Conservation (phyloP, 352 stramenopile species). For the Phytopythium vexans region DNA sequence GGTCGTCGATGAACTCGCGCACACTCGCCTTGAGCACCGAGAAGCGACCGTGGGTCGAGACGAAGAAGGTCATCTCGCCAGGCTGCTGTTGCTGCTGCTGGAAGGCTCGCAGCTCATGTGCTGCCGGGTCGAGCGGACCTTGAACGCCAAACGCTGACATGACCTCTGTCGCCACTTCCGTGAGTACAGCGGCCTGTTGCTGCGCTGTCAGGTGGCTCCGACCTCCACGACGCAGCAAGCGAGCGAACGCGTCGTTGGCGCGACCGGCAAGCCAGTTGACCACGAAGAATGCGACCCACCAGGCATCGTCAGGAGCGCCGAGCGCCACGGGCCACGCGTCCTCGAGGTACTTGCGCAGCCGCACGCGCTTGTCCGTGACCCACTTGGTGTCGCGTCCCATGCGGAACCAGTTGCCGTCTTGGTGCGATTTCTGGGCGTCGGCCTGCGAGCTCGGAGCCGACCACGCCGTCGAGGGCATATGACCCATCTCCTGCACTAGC, state of each 20-base stretch:
- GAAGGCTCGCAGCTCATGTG: too few species aligned
- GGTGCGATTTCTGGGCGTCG: background rate
- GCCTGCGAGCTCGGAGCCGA: background rate
- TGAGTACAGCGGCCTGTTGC: conserved; percentile 14
- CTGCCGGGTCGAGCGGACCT: too few species aligned
- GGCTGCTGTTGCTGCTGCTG: too few species aligned
- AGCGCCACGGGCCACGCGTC: conserved; percentile 8
- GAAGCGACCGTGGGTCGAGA: conserved; percentile 6
- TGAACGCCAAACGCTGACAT: conserved; percentile 27
- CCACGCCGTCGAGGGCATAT: conserved; percentile 11
- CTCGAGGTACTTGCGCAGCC: conserved; percentile 41
- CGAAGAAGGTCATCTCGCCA: too few species aligned
- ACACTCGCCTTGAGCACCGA: conserved; percentile 10
- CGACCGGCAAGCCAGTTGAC: conserved; percentile 39
- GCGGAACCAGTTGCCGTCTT: conserved; percentile 7
- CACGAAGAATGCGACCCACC: conserved; percentile 50
- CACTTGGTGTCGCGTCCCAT: conserved; percentile 33
- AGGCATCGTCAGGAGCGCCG: conserved; percentile 22
- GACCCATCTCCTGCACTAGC: conserved; percentile 29
- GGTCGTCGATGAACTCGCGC: conserved; percentile 31
- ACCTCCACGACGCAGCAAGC: too few species aligned
- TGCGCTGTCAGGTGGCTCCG: conserved; percentile 15
- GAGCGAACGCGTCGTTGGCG: conserved; percentile 22
- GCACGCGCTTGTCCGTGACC: conserved; percentile 53
- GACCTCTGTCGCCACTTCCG: conserved; percentile 18